Evolutionary conservation across 345 rosid genomes (phyloP).

Genomic region (Brassica napus): Da-Ae NC_063438.1:27165501-27166000

Average conservation of each 20-base stretch:
- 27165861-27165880: not conserved
- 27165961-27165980: constrained; percentile 4
- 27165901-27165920: constrained; percentile 7
- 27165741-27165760: not conserved
- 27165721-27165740: too few species aligned
- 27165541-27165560: too few species aligned
- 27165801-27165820: not conserved
- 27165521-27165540: too few species aligned
- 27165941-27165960: not conserved
- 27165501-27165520: too few species aligned
- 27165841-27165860: not conserved
- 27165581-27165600: not conserved
- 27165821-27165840: not conserved
- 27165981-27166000: not conserved
- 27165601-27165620: not conserved
- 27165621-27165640: not conserved
- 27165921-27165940: not conserved
- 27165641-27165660: not conserved
- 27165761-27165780: not conserved
- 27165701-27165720: too few species aligned
- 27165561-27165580: too few species aligned
- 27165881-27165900: not conserved
- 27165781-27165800: not conserved
- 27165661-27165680: not conserved
- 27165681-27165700: not conserved